phyloP scores from a whole-genome alignment of 176 grass and related monocot genomes.

The Dactylis glomerata region DNA sequence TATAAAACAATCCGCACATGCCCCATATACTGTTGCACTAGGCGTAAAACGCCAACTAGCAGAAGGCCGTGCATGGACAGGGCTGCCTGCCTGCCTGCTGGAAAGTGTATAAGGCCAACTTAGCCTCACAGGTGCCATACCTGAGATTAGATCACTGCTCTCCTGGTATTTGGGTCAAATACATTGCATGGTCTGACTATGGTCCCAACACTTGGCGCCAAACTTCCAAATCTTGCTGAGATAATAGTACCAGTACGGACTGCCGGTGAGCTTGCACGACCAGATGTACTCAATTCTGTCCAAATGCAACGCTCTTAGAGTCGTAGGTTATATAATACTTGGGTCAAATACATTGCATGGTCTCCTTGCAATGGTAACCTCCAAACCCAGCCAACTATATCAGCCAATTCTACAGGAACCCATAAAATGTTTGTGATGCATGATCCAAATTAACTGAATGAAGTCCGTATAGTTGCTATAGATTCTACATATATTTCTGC shows the following conservation, averaged over 20 bases:
- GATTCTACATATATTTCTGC: constrained; percentile 21
- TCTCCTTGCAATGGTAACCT: neutral
- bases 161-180: constrained; percentile 18
- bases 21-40: neutral
- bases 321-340: neutral
- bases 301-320: neutral
- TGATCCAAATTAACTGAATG: neutral
- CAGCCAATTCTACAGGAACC: neutral
- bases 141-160: constrained; percentile 26
- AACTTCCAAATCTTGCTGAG: constrained; percentile 21
- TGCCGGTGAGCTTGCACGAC: neutral
- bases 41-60: neutral
- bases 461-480: neutral
- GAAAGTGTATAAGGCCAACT: constrained; percentile 6
- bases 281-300: neutral
- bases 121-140: constrained; percentile 33
- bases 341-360: no score
- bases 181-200: constrained; percentile 30
- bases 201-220: constrained; percentile 18
- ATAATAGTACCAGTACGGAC: neutral
- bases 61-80: constrained; percentile 11
- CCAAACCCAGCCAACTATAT: neutral
- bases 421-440: neutral
- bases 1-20: neutral
- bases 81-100: constrained; percentile 6